A percentile compares a stretch with the other conserved stretches of the same genome.
phyloP scores from a whole-genome alignment of 2,329 filamentous ascomycete genomes.

The Fusarium sp. region DNA sequence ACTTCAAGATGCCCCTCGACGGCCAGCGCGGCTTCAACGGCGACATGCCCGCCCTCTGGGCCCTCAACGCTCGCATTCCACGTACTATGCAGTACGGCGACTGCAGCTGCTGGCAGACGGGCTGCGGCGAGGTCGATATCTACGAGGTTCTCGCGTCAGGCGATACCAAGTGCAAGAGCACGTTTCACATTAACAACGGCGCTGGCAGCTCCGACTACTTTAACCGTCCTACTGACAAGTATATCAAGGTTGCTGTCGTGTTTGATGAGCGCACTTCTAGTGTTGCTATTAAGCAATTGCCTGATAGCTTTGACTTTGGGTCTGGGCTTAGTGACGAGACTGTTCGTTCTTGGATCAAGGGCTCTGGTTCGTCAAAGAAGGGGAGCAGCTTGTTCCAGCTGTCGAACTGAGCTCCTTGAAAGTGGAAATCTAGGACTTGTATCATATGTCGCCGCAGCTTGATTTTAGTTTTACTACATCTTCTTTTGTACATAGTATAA shows the following conservation, averaged over 20 bases:
- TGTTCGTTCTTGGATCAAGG: constrained; percentile 49
- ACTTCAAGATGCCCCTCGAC: constrained; percentile 76
- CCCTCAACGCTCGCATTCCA: constrained; percentile 77
- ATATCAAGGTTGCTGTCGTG: constrained; percentile 71
- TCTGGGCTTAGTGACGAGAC: constrained; percentile 51
- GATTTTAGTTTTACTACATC: constrained; percentile 5
- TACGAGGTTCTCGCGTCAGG: constrained; percentile 75
- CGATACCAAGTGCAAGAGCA: constrained; percentile 73
- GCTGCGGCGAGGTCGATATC: constrained; percentile 80
- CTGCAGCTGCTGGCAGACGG: constrained; percentile 76
- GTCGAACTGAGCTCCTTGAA: neutral
- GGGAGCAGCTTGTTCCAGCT: constrained; percentile 41
- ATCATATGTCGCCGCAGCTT: neutral
- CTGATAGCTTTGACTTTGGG: constrained; percentile 53
- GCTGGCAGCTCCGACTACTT: constrained; percentile 79
- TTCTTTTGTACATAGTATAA: constrained; percentile 20
- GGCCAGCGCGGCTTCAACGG: constrained; percentile 61
- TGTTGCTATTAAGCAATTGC: constrained; percentile 65
- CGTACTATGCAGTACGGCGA: constrained; percentile 73
- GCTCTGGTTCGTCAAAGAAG: constrained; percentile 20
- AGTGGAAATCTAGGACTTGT: neutral
- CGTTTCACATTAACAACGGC: constrained; percentile 70
- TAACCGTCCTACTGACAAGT: constrained; percentile 65
- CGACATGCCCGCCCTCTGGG: constrained; percentile 80
- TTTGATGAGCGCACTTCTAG: constrained; percentile 61